Percentiles rank a stretch among this genome's conserved stretches.
Evolutionary conservation across 2,329 filamentous ascomycete species (phyloP).

Genomic region (Apiospora aurea): DNA sequence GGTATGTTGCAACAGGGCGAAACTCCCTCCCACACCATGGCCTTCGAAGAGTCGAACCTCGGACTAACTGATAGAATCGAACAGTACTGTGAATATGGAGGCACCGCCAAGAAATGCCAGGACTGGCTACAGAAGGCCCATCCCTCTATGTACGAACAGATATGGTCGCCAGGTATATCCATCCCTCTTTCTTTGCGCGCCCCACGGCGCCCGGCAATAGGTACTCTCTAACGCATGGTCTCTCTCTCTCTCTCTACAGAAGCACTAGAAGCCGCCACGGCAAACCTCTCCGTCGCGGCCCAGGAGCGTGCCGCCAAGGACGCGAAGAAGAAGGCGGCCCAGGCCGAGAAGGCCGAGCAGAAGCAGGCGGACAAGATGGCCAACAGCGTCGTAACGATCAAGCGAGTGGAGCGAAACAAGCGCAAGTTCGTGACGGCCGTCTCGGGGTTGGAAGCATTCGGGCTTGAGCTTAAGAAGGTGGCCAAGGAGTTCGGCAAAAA

Average conservation of each 20-base stretch:
- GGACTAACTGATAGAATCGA: conserved; percentile 29
- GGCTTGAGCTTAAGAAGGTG: conserved; percentile 92
- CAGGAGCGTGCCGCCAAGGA: conserved; percentile 96
- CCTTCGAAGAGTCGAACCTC: not conserved
- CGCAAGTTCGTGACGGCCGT: conserved; percentile 95
- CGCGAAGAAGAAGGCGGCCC: conserved; percentile 94
- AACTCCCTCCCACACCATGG: not conserved
- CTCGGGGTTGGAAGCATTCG: conserved; percentile 88
- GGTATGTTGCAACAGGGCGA: conserved; percentile 49
- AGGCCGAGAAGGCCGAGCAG: conserved; percentile 86
- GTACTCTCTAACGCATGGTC: not conserved
- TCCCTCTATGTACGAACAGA: conserved; percentile 73
- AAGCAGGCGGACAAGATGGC: conserved; percentile 85
- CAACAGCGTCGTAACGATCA: conserved; percentile 84
- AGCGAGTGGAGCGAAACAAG: conserved; percentile 98
- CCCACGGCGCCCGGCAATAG: not conserved
- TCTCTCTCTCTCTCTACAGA: conserved; percentile 54
- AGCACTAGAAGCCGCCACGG: conserved; percentile 82
- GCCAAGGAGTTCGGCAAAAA: conserved; percentile 98
- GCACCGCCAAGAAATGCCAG: conserved; percentile 94
- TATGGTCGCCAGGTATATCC: conserved; percentile 83
- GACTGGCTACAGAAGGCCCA: conserved; percentile 88
- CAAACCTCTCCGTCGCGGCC: conserved; percentile 85
- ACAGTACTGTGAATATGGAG: conserved; percentile 98
- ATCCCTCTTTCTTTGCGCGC: conserved; percentile 22